These are phyloP conservation scores for Phaeosphaeriaceae sp. DNA, from an alignment of 2,329 filamentous ascomycete genomes.

Conservation along the genomic window DNA sequence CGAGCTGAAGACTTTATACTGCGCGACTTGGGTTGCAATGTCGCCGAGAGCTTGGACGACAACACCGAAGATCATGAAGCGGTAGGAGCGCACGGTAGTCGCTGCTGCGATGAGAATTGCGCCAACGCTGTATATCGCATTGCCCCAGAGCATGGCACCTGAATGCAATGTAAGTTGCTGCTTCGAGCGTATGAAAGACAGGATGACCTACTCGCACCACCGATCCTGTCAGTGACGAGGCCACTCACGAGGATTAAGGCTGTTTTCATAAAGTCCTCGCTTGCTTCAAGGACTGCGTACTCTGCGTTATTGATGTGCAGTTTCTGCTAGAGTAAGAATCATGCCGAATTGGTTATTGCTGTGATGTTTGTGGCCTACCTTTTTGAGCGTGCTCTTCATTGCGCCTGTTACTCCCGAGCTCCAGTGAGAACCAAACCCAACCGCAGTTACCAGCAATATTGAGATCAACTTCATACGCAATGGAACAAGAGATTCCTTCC, in stretches of 20 bases:
- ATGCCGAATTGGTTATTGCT: neutral
- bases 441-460: conserved; percentile 60
- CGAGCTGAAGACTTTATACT: conserved; percentile 70
- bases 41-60: conserved; percentile 66
- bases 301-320: conserved; percentile 66
- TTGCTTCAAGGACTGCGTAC: conserved; percentile 65
- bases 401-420: conserved; percentile 67
- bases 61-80: conserved; percentile 66
- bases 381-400: conserved; percentile 68
- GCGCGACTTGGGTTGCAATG: conserved; percentile 68
- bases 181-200: too few relatives aligned
- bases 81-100: conserved; percentile 62
- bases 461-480: conserved; percentile 48
- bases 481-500: conserved; percentile 16
- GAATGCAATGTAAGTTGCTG: conserved; percentile 26
- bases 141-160: conserved; percentile 66
- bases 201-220: conserved; percentile 57
- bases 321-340: conserved; percentile 37
- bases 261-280: conserved; percentile 68
- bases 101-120: conserved; percentile 67
- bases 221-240: conserved; percentile 64
- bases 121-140: conserved; percentile 64
- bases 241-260: conserved; percentile 63
- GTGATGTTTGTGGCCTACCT: conserved; percentile 35
- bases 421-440: conserved; percentile 68